Conservation (phyloP, 1,284 basidiomycete genomes). For the Boletus smithii region DNA sequence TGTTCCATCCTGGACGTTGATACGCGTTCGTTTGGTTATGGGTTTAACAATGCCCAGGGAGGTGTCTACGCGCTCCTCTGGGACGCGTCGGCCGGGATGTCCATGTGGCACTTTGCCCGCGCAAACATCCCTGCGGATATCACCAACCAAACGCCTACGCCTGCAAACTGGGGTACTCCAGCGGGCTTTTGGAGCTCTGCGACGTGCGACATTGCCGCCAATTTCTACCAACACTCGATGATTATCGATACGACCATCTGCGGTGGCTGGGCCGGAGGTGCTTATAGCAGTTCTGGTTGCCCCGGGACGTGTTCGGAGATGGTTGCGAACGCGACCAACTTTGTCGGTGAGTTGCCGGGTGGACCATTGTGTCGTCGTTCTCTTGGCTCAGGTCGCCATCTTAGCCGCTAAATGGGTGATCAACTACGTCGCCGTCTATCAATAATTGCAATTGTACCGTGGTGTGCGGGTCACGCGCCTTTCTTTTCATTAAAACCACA, state of each 20-base stretch:
- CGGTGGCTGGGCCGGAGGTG: conserved; percentile 58
- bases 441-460: too few relatives aligned
- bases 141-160: conserved; percentile 51
- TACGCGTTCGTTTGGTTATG: conserved; percentile 62
- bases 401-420: conserved; percentile 57
- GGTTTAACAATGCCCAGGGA: conserved; percentile 65
- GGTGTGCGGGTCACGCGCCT: too few relatives aligned
- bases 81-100: conserved; percentile 59
- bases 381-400: conserved; percentile 8
- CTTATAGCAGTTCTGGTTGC: conserved; percentile 57
- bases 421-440: conserved; percentile 46
- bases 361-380: background rate
- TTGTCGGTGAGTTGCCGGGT: conserved; percentile 48
- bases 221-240: conserved; percentile 68
- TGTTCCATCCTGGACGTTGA: conserved; percentile 46
- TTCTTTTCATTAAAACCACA: too few relatives aligned
- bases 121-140: conserved; percentile 69
- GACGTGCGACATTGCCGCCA: conserved; percentile 60
- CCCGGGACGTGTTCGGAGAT: conserved; percentile 66
- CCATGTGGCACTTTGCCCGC: conserved; percentile 76
- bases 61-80: conserved; percentile 77
- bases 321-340: conserved; percentile 65
- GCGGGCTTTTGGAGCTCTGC: conserved; percentile 60
- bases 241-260: conserved; percentile 65
- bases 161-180: conserved; percentile 65